These are phyloP conservation scores for Citrullus amarus DNA, from an alignment of 306 rosid species.

Conservation along the genomic window DNA sequence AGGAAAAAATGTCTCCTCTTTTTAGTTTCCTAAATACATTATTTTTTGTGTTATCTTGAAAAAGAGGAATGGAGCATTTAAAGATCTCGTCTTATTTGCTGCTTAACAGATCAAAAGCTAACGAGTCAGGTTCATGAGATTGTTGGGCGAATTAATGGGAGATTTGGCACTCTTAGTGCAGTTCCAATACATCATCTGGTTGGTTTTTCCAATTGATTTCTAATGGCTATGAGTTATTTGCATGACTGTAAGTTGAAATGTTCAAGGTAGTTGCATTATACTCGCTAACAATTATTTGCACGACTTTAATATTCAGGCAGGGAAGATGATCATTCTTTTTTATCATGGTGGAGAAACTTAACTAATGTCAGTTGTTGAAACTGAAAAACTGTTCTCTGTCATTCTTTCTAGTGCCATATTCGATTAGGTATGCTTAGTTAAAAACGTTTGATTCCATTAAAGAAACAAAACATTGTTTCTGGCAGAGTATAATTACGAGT, in stretches of 20 bases:
- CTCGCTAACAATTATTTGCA: background rate
- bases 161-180: constrained; percentile 90
- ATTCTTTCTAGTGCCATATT: background rate
- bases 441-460: background rate
- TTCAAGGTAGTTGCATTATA: background rate
- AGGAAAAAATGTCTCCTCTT: background rate
- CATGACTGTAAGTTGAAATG: constrained; percentile 17
- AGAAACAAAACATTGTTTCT: background rate
- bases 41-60: background rate
- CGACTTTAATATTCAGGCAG: background rate
- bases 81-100: constrained; percentile 1
- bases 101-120: constrained; percentile 79
- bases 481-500: no score
- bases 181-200: constrained; percentile 98
- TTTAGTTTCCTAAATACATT: background rate
- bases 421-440: background rate
- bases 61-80: background rate
- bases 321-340: background rate
- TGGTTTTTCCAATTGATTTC: constrained; percentile 22
- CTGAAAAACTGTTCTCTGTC: background rate
- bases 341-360: background rate
- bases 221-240: background rate
- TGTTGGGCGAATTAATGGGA: constrained; percentile 96
- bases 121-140: constrained; percentile 98
- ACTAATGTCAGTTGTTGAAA: background rate